Base-by-base conservation (phyloP, 805 yeast species). In the Zygoascus biomembranicola region DNA sequence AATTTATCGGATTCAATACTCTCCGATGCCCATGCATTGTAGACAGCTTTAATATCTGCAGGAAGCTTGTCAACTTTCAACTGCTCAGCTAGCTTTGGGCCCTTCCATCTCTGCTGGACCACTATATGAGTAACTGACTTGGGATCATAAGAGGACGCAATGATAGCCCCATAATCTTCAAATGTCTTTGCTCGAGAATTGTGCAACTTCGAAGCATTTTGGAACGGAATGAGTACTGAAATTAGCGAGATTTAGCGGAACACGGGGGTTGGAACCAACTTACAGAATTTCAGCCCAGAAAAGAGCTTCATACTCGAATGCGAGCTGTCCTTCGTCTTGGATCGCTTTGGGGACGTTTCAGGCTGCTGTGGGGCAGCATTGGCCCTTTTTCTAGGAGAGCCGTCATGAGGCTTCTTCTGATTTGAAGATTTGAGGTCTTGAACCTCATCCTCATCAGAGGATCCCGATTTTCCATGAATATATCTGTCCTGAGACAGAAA, bases 11-110 rank as follows among this genome's bases (percentile, higher is more conserved):
- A 42, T 18, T 57, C 67, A 37, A 69, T 65, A 51, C 69, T 66
- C n/a, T 63, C 66, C 43, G 69, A 60, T 2, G 66, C 58, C 72
- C 72, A 69, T 1, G 55, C 52, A 14, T 62, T 65, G 14, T 35
- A 35, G 11, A 61, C 60, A 11, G 58, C 51, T 18, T 42, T 19
- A 2, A 50, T 54, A 11, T 26, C 32, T n/a, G 42, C 13, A 43
- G 50, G 49, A 14, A 51, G 11, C 5, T 19, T 18, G 14, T 52
- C 52, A 26, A 52, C n/a, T 16, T 44, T 32, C 13, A 56, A 26
- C 39, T 50, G 28, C 11, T 51, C 39, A 19, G 42, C 13, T 13
- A 49, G 47, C 39, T 19, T 18, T 19, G 18, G 10, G 26, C 39
- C 46, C 19, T 28, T 35, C 55, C 49, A 57, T 32, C 32, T 51